Conservation (phyloP, 352 stramenopile genomes). For the Phytophthora ramorum region DNA sequence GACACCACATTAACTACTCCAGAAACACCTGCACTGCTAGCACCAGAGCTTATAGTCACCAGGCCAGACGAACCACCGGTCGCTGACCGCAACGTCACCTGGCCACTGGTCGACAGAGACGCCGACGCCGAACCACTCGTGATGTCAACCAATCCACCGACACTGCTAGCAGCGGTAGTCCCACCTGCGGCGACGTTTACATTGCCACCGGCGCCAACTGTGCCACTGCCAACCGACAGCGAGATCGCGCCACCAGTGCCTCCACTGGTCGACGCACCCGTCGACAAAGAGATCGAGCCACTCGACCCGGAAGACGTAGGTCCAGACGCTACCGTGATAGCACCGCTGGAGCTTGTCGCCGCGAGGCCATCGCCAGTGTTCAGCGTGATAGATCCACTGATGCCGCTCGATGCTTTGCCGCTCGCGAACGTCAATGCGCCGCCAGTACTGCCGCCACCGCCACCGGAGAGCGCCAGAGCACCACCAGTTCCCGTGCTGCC, state of each 20-base stretch:
- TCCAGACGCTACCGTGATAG: conserved; percentile 28
- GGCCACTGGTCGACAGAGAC: conserved; percentile 52
- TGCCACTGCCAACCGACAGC: conserved; percentile 52
- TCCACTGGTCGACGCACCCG: conserved; percentile 43
- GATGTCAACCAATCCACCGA: conserved; percentile 48
- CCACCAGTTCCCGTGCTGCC: conserved; percentile 9
- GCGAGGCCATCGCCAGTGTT: not conserved
- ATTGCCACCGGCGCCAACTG: conserved; percentile 48
- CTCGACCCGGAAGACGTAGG: conserved; percentile 24
- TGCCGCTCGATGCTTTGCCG: conserved; percentile 6
- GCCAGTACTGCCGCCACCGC: conserved; percentile 23
- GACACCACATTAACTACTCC: conserved; percentile 51
- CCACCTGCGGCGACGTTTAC: conserved; percentile 51
- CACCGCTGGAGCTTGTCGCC: conserved; percentile 16
- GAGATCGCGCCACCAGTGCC: conserved; percentile 55
- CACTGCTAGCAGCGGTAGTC: conserved; percentile 33
- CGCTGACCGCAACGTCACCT: conserved; percentile 42
- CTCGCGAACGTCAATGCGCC: conserved; percentile 28
- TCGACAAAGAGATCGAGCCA: conserved; percentile 35
- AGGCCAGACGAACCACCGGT: conserved; percentile 37
- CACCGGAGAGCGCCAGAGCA: conserved; percentile 15
- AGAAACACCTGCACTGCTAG: conserved; percentile 35
- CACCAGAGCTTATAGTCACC: conserved; percentile 29
- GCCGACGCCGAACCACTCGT: conserved; percentile 36
- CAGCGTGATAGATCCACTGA: conserved; percentile 8